A percentile compares a stretch with the other conserved stretches of the same genome.
Conservation (phyloP, 305 asterid species). For the Ilex paraguariensis region DNA sequence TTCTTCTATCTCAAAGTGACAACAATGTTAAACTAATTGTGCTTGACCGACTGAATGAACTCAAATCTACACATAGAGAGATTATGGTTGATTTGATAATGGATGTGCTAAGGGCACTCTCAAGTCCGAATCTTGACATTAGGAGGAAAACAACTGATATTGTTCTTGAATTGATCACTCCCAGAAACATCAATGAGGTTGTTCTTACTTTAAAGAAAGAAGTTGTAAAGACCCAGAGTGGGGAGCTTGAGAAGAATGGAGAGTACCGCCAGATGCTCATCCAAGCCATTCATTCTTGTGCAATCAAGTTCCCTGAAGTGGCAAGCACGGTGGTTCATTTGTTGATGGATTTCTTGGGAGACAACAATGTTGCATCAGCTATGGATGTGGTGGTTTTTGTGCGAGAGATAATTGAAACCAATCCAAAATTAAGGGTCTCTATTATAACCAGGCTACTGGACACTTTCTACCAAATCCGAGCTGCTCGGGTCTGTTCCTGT, state of each 20-base stretch:
- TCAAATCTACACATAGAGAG: constrained; percentile 72
- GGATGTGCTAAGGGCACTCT: constrained; percentile 92
- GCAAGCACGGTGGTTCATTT: constrained; percentile 97
- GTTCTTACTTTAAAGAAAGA: constrained; percentile 91
- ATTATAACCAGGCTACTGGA: constrained; percentile 78
- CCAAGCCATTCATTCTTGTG: constrained; percentile 87
- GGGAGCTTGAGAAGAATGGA: constrained; percentile 48
- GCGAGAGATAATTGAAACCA: constrained; percentile 88
- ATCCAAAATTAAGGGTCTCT: constrained; percentile 90
- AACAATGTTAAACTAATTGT: constrained; percentile 86
- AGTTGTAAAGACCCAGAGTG: constrained; percentile 89
- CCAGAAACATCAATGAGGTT: constrained; percentile 84
- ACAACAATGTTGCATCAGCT: constrained; percentile 92
- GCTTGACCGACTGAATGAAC: constrained; percentile 89
- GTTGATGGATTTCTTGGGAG: constrained; percentile 97
- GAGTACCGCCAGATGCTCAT: constrained; percentile 54
- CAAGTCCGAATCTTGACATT: constrained; percentile 91
- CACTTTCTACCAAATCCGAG: constrained; percentile 92
- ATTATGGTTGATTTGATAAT: constrained; percentile 88
- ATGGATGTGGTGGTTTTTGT: constrained; percentile 86
- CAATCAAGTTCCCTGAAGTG: constrained; percentile 90
- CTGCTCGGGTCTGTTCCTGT: constrained; percentile 78
- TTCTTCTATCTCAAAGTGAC: constrained; percentile 90
- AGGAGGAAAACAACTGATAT: constrained; percentile 88
- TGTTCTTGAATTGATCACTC: constrained; percentile 79